A percentile compares a stretch with the other conserved stretches of the same genome.
Conservation (phyloP, 2,329 filamentous ascomycete genomes). For the Hypocreales sp. region DNA sequence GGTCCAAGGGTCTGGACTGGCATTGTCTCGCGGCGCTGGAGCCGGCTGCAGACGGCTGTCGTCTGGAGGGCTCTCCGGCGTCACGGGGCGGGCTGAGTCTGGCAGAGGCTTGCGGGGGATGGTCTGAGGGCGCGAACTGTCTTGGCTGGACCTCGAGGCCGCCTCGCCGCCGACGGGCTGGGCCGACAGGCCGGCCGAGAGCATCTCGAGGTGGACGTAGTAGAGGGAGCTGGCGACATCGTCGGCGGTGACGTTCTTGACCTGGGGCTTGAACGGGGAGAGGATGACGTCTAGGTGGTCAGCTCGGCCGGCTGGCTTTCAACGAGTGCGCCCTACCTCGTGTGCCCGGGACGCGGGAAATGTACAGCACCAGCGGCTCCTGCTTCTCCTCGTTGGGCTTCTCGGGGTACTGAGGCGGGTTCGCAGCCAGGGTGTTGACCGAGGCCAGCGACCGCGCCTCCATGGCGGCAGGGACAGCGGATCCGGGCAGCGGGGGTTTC, state of each 20-base stretch:
- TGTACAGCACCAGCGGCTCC: constrained; percentile 71
- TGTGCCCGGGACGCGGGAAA: constrained; percentile 82
- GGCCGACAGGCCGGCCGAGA: constrained; percentile 34
- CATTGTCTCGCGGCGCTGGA: constrained; percentile 8
- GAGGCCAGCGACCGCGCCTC: constrained; percentile 74
- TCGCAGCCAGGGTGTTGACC: constrained; percentile 66
- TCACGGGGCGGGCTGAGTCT: constrained; percentile 11
- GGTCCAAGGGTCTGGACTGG: too few species aligned
- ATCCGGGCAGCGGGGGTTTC: too few species aligned
- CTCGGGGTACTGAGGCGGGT: constrained; percentile 74
- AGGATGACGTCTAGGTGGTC: constrained; percentile 66
- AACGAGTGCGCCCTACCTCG: constrained; percentile 41
- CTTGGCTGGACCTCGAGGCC: constrained; percentile 26
- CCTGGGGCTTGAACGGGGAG: constrained; percentile 74
- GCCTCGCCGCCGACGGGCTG: constrained; percentile 12
- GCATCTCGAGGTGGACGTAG: constrained; percentile 58
- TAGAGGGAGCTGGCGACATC: constrained; percentile 83
- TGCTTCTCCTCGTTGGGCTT: constrained; percentile 55
- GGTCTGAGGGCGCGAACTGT: constrained; percentile 24
- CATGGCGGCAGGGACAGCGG: constrained; percentile 27
- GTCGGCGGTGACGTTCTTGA: constrained; percentile 76
- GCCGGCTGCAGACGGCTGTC: constrained; percentile 3
- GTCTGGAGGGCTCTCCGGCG: constrained; percentile 9
- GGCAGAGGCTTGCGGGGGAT: constrained; percentile 39
- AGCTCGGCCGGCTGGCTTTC: constrained; percentile 2